Evolutionary conservation across 139 green algal species (phyloP), one percentile per base, ranked within the genome.

Genomic region (Chlamydomonas sp.): DNA sequence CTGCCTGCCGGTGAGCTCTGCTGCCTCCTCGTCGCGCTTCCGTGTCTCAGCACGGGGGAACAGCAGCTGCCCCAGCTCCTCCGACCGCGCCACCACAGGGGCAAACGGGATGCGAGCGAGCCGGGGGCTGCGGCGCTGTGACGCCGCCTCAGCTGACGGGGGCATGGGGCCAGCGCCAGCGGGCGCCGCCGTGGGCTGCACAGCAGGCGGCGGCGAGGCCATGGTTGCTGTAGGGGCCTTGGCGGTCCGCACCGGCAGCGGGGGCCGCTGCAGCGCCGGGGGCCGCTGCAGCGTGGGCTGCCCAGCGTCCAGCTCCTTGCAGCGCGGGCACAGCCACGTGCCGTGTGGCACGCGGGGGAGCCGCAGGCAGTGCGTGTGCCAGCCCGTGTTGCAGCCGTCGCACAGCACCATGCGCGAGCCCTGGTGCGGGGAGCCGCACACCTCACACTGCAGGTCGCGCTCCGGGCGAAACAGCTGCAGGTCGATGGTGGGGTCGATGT

Each of bases 381-480:
- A 94, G 58, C 92, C 93, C 58, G 67, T 64, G 80, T 96, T 89
- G 89, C 95, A 97, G 58, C 85, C 86, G 82, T 96, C 95, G 84
- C 94, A 97, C 71, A 97, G 87, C 83, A 97, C 77, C 88, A 96
- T 91, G 20, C n/a, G n/a, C n/a, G n/a, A n/a, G n/a, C n/a, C n/a
- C n/a, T n/a, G n/a, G n/a, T n/a, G n/a, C n/a, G n/a, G n/a, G n/a
- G n/a, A n/a, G n/a, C n/a, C n/a, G n/a, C n/a, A n/a, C n/a, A n/a
- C n/a, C n/a, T n/a, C n/a, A n/a, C n/a, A n/a, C n/a, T n/a, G n/a
- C n/a, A n/a, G n/a, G n/a, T n/a, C n/a, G n/a, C n/a, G n/a, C n/a
- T n/a, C n/a, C n/a, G n/a, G n/a, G n/a, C n/a, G n/a, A n/a, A n/a
- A n/a, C n/a, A n/a, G n/a, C n/a, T n/a, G n/a, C n/a, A n/a, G n/a